phyloP scores from a whole-genome alignment of 495 filamentous ascomycete genomes.

The Baudoinia panamericana region DNA sequence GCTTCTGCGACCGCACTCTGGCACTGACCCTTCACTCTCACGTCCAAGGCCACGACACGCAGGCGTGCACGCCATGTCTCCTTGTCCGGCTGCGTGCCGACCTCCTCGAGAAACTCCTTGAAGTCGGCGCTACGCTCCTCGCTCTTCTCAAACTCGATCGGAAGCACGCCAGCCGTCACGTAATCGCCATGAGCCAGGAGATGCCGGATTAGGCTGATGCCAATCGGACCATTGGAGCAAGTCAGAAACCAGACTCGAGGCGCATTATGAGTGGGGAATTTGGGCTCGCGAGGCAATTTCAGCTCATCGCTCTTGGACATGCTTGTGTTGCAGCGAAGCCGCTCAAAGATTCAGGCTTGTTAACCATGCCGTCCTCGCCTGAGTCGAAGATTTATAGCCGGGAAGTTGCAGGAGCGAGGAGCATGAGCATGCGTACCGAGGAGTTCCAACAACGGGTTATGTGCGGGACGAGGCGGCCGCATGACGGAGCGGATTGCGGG shows the following conservation, averaged over 20 bases:
- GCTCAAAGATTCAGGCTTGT: too few species aligned
- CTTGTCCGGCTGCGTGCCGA: constrained; percentile 33
- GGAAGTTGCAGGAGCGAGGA: too few species aligned
- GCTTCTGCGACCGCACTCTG: constrained; percentile 82
- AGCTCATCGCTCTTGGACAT: constrained; percentile 13
- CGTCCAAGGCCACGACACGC: constrained; percentile 31
- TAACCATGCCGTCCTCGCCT: too few species aligned
- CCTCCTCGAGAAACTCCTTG: constrained; percentile 43
- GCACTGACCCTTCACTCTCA: constrained; percentile 34
- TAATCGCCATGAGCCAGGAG: constrained; percentile 76
- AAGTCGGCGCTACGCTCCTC: constrained; percentile 35
- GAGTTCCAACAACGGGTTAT: too few species aligned
- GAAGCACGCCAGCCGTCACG: constrained; percentile 63
- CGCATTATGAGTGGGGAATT: constrained; percentile 45
- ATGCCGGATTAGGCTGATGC: constrained; percentile 55
- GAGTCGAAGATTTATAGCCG: too few species aligned
- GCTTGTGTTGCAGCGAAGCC: too few species aligned
- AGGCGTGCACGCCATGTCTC: constrained; percentile 29
- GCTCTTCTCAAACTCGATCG: constrained; percentile 43
- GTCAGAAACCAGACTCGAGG: constrained; percentile 81
- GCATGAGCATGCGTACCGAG: too few species aligned
- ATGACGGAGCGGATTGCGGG: too few species aligned
- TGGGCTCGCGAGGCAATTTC: constrained; percentile 29
- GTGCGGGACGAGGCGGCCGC: too few species aligned
- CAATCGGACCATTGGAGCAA: constrained; percentile 67